Percentiles rank a stretch among this genome's conserved stretches.
Conservation (phyloP, 2,329 filamentous ascomycete species). For the Phaeophleospora eucalypticola region DNA sequence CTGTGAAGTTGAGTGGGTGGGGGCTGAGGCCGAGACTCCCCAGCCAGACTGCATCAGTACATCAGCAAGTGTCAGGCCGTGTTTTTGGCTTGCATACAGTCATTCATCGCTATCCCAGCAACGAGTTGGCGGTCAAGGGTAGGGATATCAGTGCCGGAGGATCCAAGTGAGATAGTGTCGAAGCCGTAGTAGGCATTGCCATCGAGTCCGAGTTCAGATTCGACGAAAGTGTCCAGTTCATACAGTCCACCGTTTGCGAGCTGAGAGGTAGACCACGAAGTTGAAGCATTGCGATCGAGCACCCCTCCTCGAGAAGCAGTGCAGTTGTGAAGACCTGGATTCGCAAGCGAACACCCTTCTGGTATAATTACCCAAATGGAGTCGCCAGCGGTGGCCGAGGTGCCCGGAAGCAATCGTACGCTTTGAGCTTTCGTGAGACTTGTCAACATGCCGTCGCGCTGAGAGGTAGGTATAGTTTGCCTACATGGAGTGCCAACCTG, state of each 20-base stretch:
- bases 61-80: no score
- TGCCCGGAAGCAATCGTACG: slow-evolving; percentile 23
- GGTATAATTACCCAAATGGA: slow-evolving; percentile 20
- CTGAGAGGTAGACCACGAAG: slow-evolving; percentile 33
- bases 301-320: slow-evolving; percentile 20
- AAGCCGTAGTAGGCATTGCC: slow-evolving; percentile 35
- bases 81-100: no score
- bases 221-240: slow-evolving; percentile 19
- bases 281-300: slow-evolving; percentile 33
- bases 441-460: no score
- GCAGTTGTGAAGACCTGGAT: slow-evolving; percentile 30
- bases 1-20: slow-evolving; percentile 19
- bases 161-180: slow-evolving; percentile 30
- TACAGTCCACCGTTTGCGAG: slow-evolving; percentile 34
- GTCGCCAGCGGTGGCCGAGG: slow-evolving; percentile 19
- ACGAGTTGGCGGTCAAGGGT: slow-evolving; percentile 31
- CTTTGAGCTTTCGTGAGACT: slow-evolving; percentile 6
- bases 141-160: slow-evolving; percentile 21
- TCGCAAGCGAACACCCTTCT: slow-evolving; percentile 21
- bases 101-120: slow-evolving; percentile 5
- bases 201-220: slow-evolving; percentile 18
- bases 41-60: slow-evolving; percentile 32
- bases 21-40: slow-evolving; percentile 33
- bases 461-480: not conserved
- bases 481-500: slow-evolving; percentile 10